Evolutionary conservation across 495 filamentous ascomycete genomes (phyloP).

Genomic region (Penicillium riverlandense): DNA sequence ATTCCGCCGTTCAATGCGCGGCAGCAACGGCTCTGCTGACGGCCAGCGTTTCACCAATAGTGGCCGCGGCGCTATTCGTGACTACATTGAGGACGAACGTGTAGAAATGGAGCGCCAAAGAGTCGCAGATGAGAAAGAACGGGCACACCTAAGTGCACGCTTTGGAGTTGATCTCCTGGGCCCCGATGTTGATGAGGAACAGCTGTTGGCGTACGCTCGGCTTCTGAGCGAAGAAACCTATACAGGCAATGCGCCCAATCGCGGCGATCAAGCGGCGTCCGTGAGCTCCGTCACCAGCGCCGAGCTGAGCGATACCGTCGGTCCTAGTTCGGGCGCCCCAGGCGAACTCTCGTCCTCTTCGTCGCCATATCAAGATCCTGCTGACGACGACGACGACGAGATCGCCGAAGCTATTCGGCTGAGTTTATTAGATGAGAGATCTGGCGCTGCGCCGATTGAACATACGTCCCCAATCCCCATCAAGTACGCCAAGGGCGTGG

Average conservation of each 20-base stretch:
- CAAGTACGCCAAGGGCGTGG: slow-evolving; percentile 38
- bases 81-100: slow-evolving; percentile 78
- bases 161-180: slow-evolving; percentile 78
- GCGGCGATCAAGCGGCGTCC: slow-evolving; percentile 31
- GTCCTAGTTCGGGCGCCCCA: slow-evolving; percentile 44
- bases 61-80: slow-evolving; percentile 56
- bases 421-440: slow-evolving; percentile 54
- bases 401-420: slow-evolving; percentile 75
- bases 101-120: slow-evolving; percentile 73
- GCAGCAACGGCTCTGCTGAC: slow-evolving; percentile 46
- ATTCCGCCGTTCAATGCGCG: slow-evolving; percentile 51
- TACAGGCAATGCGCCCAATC: slow-evolving; percentile 52
- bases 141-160: slow-evolving; percentile 59
- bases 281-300: slow-evolving; percentile 42
- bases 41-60: slow-evolving; percentile 50
- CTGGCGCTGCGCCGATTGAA: slow-evolving; percentile 7
- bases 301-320: slow-evolving; percentile 32
- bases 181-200: slow-evolving; percentile 69
- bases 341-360: slow-evolving; percentile 36
- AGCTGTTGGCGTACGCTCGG: slow-evolving; percentile 80
- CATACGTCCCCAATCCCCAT: slow-evolving; percentile 43
- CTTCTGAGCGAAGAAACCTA: slow-evolving; percentile 80
- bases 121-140: slow-evolving; percentile 52
- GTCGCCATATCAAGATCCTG: slow-evolving; percentile 31
- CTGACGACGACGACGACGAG: slow-evolving; percentile 60